phyloP scores from a whole-genome alignment of 768 basidiomycete genomes.

The Phaeotremella skinneri region DNA sequence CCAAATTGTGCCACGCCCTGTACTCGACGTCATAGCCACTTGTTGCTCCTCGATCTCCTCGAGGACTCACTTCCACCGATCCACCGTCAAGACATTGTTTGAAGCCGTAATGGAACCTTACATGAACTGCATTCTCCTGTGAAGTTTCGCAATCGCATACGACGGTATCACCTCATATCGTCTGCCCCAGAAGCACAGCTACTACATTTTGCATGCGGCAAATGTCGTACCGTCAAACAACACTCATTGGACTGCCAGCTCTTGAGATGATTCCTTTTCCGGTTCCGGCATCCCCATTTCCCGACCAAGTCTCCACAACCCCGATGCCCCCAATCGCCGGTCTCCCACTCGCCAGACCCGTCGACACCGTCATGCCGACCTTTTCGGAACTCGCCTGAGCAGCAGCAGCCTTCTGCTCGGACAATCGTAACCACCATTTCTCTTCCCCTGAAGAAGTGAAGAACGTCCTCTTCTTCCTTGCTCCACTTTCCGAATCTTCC shows the following conservation, averaged over 20 bases:
- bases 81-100: too few species aligned
- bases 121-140: too few species aligned
- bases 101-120: too few species aligned
- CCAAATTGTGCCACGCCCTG: too few species aligned
- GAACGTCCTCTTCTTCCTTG: constrained; percentile 32
- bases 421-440: constrained; percentile 6
- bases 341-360: constrained; percentile 8
- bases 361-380: constrained; percentile 1
- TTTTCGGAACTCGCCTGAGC: neutral
- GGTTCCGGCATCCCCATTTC: constrained; percentile 3
- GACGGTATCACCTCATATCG: too few species aligned
- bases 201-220: too few species aligned
- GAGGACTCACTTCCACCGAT: too few species aligned
- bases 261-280: constrained; percentile 14
- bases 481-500: constrained; percentile 20
- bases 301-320: constrained; percentile 1
- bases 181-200: too few species aligned
- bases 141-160: too few species aligned
- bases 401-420: neutral
- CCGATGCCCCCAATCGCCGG: constrained; percentile 7
- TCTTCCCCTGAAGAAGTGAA: constrained; percentile 15
- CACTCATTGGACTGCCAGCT: constrained; percentile 40
- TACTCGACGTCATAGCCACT: too few species aligned
- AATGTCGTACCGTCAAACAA: constrained; percentile 24
- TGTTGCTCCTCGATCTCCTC: too few species aligned